phyloP scores from a whole-genome alignment of 228 moss, liverwort and hornwort genomes.

The Sphagnum magellanicum region DNA sequence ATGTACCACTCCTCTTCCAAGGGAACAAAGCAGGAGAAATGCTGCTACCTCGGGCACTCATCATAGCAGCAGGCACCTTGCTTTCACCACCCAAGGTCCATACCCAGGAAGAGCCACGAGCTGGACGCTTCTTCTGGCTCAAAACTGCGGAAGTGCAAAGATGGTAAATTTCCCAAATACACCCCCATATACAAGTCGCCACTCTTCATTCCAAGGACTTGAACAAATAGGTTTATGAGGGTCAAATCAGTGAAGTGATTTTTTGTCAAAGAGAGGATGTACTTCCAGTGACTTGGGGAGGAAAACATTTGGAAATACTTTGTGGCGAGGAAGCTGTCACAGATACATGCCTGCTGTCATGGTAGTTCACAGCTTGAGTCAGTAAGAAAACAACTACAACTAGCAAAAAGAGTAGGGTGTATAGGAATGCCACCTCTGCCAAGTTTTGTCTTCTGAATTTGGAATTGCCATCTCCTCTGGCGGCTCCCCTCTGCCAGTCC shows the following conservation, averaged over 20 bases:
- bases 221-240: too few species aligned
- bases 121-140: slow-evolving; percentile 33
- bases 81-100: slow-evolving; percentile 68
- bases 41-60: slow-evolving; percentile 27
- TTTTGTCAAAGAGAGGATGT: too few species aligned
- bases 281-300: too few species aligned
- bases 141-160: slow-evolving; percentile 30
- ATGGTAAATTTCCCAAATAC: not conserved
- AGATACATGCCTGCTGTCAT: too few species aligned
- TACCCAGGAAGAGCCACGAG: slow-evolving; percentile 60
- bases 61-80: slow-evolving; percentile 16
- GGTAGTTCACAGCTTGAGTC: too few species aligned
- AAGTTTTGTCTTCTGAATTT: slow-evolving; percentile 31
- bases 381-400: not conserved
- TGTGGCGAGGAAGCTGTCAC: too few species aligned
- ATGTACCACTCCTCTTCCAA: slow-evolving; percentile 50
- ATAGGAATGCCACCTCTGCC: slow-evolving; percentile 35
- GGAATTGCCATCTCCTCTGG: slow-evolving; percentile 19
- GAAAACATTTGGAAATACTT: too few species aligned
- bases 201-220: not conserved
- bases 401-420: not conserved
- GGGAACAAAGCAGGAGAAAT: slow-evolving; percentile 47
- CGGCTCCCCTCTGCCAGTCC: slow-evolving; percentile 12
- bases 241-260: too few species aligned
- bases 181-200: not conserved